Conservation (phyloP, 768 basidiomycete genomes). For the Dendrothele bispora region DNA sequence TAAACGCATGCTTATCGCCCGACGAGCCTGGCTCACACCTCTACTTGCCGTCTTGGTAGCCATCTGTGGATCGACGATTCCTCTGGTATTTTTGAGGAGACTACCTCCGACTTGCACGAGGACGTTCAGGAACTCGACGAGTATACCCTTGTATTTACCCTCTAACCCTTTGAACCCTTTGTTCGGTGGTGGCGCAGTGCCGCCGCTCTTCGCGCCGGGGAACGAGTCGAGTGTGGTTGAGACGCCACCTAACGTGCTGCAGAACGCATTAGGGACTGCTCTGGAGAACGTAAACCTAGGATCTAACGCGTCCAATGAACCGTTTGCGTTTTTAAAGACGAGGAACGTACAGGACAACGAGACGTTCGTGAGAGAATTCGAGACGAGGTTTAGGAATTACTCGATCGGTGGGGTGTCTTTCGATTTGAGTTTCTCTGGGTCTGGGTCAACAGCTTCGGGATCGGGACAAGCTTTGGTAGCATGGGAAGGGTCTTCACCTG, state of each 20-base stretch:
- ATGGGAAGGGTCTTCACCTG: slow-evolving; percentile 69
- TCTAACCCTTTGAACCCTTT: slow-evolving; percentile 37
- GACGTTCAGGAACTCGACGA: slow-evolving; percentile 33
- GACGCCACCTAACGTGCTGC: slow-evolving; percentile 59
- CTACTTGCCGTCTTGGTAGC: slow-evolving; percentile 52
- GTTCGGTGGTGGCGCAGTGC: no score
- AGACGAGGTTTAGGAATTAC: slow-evolving; percentile 52
- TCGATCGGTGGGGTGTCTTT: slow-evolving; percentile 70
- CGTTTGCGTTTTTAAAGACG: slow-evolving; percentile 31
- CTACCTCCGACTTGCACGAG: slow-evolving; percentile 51
- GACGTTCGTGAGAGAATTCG: slow-evolving; percentile 57
- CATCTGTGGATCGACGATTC: slow-evolving; percentile 65
- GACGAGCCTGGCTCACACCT: slow-evolving; percentile 69
- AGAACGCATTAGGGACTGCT: no score
- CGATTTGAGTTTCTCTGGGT: no score
- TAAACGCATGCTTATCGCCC: slow-evolving; percentile 64
- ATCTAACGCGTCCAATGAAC: slow-evolving; percentile 42
- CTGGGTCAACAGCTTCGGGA: no score
- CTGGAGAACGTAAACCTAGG: no score
- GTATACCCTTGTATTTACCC: slow-evolving; percentile 57
- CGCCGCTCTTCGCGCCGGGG: slow-evolving; percentile 28
- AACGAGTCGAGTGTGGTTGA: slow-evolving; percentile 39
- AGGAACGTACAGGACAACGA: slow-evolving; percentile 52
- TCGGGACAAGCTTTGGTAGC: slow-evolving; percentile 58
- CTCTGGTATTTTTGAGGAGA: slow-evolving; percentile 60